phyloP scores from a whole-genome alignment of 371 early-diverging fungal species.

The Rhizopus sp. region DNA sequence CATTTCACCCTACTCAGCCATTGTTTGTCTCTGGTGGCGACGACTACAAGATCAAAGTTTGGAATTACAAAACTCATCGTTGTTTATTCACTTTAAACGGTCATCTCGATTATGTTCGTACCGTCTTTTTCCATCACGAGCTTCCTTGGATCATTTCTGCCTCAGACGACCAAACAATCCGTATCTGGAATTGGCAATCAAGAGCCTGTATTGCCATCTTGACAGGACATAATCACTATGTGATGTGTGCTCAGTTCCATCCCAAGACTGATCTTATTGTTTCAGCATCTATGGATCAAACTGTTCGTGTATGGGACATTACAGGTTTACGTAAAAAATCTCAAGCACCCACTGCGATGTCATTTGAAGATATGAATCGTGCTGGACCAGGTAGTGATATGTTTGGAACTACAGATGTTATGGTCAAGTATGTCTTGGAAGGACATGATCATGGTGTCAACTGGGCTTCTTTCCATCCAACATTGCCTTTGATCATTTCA shows the following conservation, averaged over 20 bases:
- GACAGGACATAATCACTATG: conserved; percentile 99
- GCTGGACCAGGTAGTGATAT: conserved; percentile 79
- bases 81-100: conserved; percentile 96
- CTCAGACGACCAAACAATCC: conserved; percentile 99
- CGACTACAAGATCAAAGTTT: conserved; percentile 99
- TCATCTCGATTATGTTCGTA: conserved; percentile 98
- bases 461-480: conserved; percentile 96
- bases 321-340: conserved; percentile 88
- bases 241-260: conserved; percentile 99
- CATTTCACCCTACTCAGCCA: conserved; percentile 98
- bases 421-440: conserved; percentile 98
- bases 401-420: conserved; percentile 93
- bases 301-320: conserved; percentile 99
- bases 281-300: conserved; percentile 97
- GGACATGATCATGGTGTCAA: conserved; percentile 99
- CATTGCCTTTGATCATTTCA: conserved; percentile 91
- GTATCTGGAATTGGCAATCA: conserved; percentile 99
- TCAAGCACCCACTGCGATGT: conserved; percentile 58
- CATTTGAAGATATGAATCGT: conserved; percentile 60
- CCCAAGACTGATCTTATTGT: conserved; percentile 95
- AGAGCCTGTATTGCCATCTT: conserved; percentile 95
- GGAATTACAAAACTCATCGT: conserved; percentile 97
- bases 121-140: conserved; percentile 98
- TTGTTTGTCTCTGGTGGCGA: conserved; percentile 99
- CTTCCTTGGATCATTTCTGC: conserved; percentile 98